These are phyloP conservation scores for Rhinocladiella similis DNA, from an alignment of 2,329 filamentous ascomycete genomes.

Conservation along the genomic window DNA sequence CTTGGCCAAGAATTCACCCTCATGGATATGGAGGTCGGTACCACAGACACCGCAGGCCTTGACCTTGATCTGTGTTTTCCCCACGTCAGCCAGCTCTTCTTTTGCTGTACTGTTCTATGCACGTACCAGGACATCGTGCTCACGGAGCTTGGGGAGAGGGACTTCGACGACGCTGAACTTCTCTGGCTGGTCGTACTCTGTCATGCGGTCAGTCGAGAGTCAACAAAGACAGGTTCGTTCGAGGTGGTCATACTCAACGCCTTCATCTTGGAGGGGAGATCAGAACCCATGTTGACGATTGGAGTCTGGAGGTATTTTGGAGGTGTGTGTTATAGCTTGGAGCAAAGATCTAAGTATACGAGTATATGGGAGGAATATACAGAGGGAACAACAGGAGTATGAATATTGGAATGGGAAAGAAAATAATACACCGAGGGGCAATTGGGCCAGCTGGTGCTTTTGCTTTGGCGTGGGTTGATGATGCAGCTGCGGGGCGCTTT, in stretches of 20 bases:
- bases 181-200: slow-evolving; percentile 60
- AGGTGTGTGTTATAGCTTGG: neutral
- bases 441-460: slow-evolving; percentile 1
- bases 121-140: slow-evolving; percentile 58
- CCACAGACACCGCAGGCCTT: slow-evolving; percentile 67
- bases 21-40: slow-evolving; percentile 56
- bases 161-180: slow-evolving; percentile 62
- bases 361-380: slow-evolving; percentile 1
- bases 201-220: neutral
- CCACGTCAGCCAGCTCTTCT: slow-evolving; percentile 25
- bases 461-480: neutral
- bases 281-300: slow-evolving; percentile 34
- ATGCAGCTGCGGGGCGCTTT: slow-evolving; percentile 2
- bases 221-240: neutral
- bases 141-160: slow-evolving; percentile 60
- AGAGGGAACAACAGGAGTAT: neutral
- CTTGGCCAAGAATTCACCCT: slow-evolving; percentile 65
- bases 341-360: neutral
- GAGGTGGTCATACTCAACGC: slow-evolving; percentile 54
- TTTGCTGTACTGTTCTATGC: neutral
- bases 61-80: slow-evolving; percentile 56
- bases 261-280: slow-evolving; percentile 59
- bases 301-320: neutral
- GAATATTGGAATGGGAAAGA: neutral
- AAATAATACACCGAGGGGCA: slow-evolving; percentile 21